Percentiles rank a stretch among this genome's conserved stretches.
phyloP scores from a whole-genome alignment of 441 rosid species.

The Populus hybrid region DNA sequence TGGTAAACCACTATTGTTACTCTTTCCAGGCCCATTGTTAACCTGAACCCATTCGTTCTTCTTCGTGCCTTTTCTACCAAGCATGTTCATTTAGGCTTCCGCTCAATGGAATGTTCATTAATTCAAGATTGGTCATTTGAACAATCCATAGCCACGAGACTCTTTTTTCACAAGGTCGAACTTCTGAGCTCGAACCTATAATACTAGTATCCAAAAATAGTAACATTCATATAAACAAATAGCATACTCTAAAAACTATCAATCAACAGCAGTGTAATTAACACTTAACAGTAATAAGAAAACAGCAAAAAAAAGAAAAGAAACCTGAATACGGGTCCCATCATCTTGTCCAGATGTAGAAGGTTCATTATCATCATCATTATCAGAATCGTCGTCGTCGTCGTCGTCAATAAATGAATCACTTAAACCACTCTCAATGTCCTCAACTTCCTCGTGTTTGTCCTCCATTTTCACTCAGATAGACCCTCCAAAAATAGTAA shows the following conservation, averaged over 20 bases:
- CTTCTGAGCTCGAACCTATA: not conserved
- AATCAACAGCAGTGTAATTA: not conserved
- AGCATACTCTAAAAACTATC: not conserved
- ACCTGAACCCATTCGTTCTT: not conserved
- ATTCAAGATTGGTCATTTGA: not conserved
- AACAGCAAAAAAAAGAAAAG: not conserved
- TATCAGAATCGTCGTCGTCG: conserved; percentile 26
- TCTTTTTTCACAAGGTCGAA: not conserved
- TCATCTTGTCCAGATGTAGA: conserved; percentile 54
- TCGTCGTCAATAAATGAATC: conserved; percentile 51
- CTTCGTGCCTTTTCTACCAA: not conserved
- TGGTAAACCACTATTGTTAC: not conserved
- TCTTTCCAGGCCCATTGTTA: not conserved
- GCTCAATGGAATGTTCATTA: not conserved
- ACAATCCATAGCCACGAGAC: not conserved
- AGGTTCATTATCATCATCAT: conserved; percentile 57
- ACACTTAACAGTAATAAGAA: not conserved
- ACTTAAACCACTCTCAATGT: conserved; percentile 41
- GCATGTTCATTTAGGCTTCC: too few species aligned
- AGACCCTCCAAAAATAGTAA: not conserved
- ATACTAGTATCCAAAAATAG: conserved; percentile 1
- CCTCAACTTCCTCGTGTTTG: conserved; percentile 46
- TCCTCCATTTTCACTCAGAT: conserved; percentile 41
- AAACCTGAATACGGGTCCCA: conserved; percentile 54
- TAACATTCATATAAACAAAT: not conserved